Conservation (phyloP, 2,329 filamentous ascomycete genomes). For the Rutstroemia sp. region DNA sequence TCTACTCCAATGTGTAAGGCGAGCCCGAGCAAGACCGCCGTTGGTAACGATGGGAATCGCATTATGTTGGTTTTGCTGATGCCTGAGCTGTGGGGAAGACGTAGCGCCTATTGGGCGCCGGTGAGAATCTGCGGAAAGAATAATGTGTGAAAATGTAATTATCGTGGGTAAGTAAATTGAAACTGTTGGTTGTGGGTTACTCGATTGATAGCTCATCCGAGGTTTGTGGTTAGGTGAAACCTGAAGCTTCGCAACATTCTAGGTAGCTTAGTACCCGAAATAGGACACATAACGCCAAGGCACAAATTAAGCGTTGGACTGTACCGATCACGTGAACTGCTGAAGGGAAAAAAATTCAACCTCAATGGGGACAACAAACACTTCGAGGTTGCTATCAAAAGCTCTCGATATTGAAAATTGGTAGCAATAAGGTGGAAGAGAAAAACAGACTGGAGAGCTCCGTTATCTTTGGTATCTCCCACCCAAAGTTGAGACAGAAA, state of each 20-base stretch:
- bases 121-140: background rate
- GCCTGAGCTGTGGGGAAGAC: background rate
- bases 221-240: conserved; percentile 3
- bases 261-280: background rate
- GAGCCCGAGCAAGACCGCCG: conserved; percentile 22
- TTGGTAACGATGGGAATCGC: conserved; percentile 22
- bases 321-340: conserved; percentile 3
- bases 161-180: background rate
- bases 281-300: conserved; percentile 9
- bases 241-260: conserved; percentile 1
- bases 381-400: no score
- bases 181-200: background rate
- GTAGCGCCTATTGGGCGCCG: background rate
- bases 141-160: background rate
- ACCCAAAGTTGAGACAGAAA: no score
- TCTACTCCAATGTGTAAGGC: conserved; percentile 20
- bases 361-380: no score
- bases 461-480: no score
- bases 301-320: background rate
- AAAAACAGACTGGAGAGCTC: no score
- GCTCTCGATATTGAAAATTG: no score
- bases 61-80: conserved; percentile 14
- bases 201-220: background rate
- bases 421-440: no score
- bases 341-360: background rate